Base-by-base conservation (phyloP, 306 rosid genomes). In the Amphicarpaea edgeworthii region DNA sequence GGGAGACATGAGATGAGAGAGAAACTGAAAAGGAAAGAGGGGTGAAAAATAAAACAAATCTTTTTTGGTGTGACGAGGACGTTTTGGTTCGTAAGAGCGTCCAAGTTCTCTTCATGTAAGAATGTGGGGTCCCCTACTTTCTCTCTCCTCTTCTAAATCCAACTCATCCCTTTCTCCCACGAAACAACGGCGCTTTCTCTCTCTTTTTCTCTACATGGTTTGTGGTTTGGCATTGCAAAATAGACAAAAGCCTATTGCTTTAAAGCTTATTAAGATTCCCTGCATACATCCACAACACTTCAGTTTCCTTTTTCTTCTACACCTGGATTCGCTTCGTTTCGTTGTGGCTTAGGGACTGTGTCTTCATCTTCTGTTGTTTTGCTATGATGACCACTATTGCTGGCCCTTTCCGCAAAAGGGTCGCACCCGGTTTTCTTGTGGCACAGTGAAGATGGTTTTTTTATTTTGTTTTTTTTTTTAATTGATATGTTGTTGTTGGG, bases 61-160 rank as follows among this genome's bases (percentile, higher is more conserved):
- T 47, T 69, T 77, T 83, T 41, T 85, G 67, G 84, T 24, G 82
- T 87, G 96, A 90, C 84, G 78, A 41, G 76, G 97, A 91, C 92
- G 85, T 86, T 83, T 61, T 70, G 62, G 70, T 78, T 87, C 85
- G 17, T 65, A 83, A 90, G 86, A 57, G 97, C 87, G 99, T 96
- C 99, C 59, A 96, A 90, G 99, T 96, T 96, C 99, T 73, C 96
- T 86, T 90, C 97, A 96, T 90, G 94, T 96, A 83, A 67, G 53
- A 73, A 64, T 2, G 83, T 70, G 91, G 98, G 91, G 12, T 85
- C 99, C 57, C 15, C 42, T 28, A 40, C 20, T 45, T 28, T 63
- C 23, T 45, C 43, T 63, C 23, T 53, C 42, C 72, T 38, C 57
- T 66, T 85, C 83, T 77, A 83, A 67, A 60, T 80, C 84, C 86